Evolutionary conservation across 495 filamentous ascomycete genomes (phyloP).

Genomic region (Penicillium verhagenii): DNA sequence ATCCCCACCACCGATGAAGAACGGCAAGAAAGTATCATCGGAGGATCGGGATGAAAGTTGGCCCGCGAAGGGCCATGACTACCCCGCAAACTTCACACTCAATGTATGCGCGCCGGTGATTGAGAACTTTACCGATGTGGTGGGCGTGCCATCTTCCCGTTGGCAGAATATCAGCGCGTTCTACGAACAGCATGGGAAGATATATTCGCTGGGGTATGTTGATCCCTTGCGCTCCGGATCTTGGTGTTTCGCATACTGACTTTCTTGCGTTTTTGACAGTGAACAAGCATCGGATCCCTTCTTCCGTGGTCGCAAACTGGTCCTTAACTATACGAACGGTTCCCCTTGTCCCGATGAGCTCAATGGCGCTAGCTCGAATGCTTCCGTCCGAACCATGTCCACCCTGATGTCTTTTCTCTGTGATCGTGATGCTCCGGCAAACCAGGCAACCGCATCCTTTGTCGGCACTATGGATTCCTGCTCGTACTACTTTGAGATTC

Average conservation of each 20-base stretch:
- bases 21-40: constrained; percentile 57
- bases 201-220: constrained; percentile 81
- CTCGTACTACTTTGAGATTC: constrained; percentile 96
- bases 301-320: constrained; percentile 84
- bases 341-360: constrained; percentile 64
- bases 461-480: constrained; percentile 86
- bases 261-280: constrained; percentile 35
- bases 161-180: constrained; percentile 91
- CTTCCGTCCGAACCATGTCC: constrained; percentile 64
- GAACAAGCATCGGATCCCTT: constrained; percentile 65
- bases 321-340: constrained; percentile 88
- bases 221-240: neutral
- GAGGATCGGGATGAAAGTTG: constrained; percentile 71
- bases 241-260: constrained; percentile 10
- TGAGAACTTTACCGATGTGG: constrained; percentile 68
- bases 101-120: constrained; percentile 92
- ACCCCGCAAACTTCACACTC: constrained; percentile 86
- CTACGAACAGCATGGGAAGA: constrained; percentile 69
- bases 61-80: constrained; percentile 79
- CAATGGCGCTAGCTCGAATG: constrained; percentile 24
- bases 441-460: constrained; percentile 70
- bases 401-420: constrained; percentile 92
- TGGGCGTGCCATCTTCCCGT: constrained; percentile 59
- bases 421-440: constrained; percentile 65
- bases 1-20: constrained; percentile 46